phyloP scores from a whole-genome alignment of 768 basidiomycete genomes.

The Tubosaeta sp. region DNA sequence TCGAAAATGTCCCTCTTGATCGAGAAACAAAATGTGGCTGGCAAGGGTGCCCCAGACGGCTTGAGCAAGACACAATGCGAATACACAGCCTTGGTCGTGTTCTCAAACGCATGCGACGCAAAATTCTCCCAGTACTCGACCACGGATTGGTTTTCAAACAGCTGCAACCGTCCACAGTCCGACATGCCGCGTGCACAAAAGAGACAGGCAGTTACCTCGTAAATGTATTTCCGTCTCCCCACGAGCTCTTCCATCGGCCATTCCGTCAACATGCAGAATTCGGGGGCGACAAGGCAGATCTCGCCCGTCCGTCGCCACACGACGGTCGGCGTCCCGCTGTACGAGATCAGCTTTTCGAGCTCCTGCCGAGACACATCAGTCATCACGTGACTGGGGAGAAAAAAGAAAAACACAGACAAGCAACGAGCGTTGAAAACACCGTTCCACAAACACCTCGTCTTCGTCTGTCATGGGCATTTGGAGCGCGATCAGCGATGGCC shows the following conservation, averaged over 20 bases:
- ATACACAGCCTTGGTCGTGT: slow-evolving; percentile 92
- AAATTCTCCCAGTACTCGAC: slow-evolving; percentile 98
- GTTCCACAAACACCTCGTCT: slow-evolving; percentile 95
- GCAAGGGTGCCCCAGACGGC: slow-evolving; percentile 77
- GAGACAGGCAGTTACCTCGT: slow-evolving; percentile 28
- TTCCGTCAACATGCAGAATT: slow-evolving; percentile 92
- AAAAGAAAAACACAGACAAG: slow-evolving; percentile 58
- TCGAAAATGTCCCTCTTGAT: slow-evolving; percentile 92
- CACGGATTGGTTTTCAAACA: slow-evolving; percentile 93
- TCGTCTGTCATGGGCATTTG: slow-evolving; percentile 97
- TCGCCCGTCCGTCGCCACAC: slow-evolving; percentile 98
- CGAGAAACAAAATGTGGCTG: slow-evolving; percentile 93
- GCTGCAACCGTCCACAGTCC: slow-evolving; percentile 36
- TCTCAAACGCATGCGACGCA: slow-evolving; percentile 95
- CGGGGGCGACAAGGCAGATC: slow-evolving; percentile 93
- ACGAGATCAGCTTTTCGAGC: slow-evolving; percentile 94
- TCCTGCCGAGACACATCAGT: slow-evolving; percentile 55
- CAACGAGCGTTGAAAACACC: slow-evolving; percentile 90
- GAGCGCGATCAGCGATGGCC: slow-evolving; percentile 94
- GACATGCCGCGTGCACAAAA: slow-evolving; percentile 16
- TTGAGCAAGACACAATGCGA: slow-evolving; percentile 88
- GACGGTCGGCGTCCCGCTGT: slow-evolving; percentile 94
- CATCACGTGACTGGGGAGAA: slow-evolving; percentile 3
- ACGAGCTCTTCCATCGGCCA: slow-evolving; percentile 84
- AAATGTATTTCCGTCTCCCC: slow-evolving; percentile 46